Percentiles rank a stretch among this genome's conserved stretches.
Conservation (phyloP, 805 yeast genomes). For the Candida broadrunensis region DNA sequence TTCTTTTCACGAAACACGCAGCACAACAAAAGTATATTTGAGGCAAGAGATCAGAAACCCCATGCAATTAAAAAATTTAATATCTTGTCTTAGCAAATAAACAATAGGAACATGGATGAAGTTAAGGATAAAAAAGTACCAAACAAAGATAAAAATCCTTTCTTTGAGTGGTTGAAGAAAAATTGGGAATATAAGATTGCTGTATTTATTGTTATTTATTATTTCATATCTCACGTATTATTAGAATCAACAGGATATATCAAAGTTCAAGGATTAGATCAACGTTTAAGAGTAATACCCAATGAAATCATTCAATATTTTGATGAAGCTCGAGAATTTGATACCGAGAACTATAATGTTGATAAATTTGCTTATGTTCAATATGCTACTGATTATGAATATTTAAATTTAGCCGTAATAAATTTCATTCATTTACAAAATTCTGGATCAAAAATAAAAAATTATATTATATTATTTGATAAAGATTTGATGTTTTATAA, state of each 20-base stretch:
- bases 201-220: constrained; percentile 16
- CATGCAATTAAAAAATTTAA: no score
- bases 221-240: constrained; percentile 14
- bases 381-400: constrained; percentile 53
- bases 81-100: no score
- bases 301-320: constrained; percentile 16
- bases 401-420: constrained; percentile 51
- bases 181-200: constrained; percentile 26
- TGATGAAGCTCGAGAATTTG: constrained; percentile 5
- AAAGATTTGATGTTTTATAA: constrained; percentile 11
- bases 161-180: neutral
- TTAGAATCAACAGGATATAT: constrained; percentile 10
- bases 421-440: constrained; percentile 36
- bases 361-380: constrained; percentile 52
- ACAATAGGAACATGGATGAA: no score
- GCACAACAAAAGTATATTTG: no score
- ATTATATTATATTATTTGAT: constrained; percentile 44
- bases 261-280: constrained; percentile 10
- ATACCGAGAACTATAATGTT: constrained; percentile 3
- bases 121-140: no score
- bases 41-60: no score
- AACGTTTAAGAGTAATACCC: constrained; percentile 20
- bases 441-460: constrained; percentile 36
- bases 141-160: no score
- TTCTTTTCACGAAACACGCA: no score